A percentile compares a stretch with the other conserved stretches of the same genome.
These are phyloP conservation scores for Capsicum baccatum DNA, from an alignment of 257 asterid genomes.

Conservation along the genomic window DNA sequence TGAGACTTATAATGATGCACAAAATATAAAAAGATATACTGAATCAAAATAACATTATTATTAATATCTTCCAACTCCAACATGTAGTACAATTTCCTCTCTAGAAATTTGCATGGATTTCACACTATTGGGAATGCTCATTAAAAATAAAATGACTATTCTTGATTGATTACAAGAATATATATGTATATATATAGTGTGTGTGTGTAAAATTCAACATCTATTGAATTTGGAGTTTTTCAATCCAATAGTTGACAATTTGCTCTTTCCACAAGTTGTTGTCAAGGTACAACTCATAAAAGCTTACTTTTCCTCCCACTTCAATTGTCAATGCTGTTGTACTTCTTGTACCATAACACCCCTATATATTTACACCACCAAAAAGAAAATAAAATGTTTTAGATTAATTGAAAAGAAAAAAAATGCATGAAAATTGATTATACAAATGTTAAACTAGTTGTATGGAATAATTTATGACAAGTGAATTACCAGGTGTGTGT, in stretches of 20 bases:
- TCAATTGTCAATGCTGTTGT: conserved; percentile 58
- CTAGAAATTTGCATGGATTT: too few species aligned
- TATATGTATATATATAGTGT: too few species aligned
- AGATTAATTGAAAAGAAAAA: background rate
- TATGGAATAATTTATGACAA: background rate
- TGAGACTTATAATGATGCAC: too few species aligned
- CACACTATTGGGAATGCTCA: too few species aligned
- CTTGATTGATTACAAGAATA: too few species aligned
- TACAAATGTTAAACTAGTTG: background rate
- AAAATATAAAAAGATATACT: too few species aligned
- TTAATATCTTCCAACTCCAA: too few species aligned
- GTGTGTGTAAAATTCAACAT: background rate
- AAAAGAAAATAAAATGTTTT: background rate
- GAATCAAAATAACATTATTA: too few species aligned
- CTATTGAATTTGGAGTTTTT: conserved; percentile 34
- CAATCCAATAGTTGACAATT: conserved; percentile 43
- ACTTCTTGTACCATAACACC: conserved; percentile 51
- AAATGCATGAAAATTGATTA: background rate
- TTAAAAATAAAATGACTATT: too few species aligned
- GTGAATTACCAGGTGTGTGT: conserved; percentile 65
- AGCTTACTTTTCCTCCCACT: conserved; percentile 60
- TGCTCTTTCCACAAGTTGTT: conserved; percentile 60
- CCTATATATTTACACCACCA: conserved; percentile 30
- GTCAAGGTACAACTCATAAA: conserved; percentile 62
- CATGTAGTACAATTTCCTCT: too few species aligned